Evolutionary conservation across 345 rosid species (phyloP).

Genomic region (Eucalyptus curtisii): DNA sequence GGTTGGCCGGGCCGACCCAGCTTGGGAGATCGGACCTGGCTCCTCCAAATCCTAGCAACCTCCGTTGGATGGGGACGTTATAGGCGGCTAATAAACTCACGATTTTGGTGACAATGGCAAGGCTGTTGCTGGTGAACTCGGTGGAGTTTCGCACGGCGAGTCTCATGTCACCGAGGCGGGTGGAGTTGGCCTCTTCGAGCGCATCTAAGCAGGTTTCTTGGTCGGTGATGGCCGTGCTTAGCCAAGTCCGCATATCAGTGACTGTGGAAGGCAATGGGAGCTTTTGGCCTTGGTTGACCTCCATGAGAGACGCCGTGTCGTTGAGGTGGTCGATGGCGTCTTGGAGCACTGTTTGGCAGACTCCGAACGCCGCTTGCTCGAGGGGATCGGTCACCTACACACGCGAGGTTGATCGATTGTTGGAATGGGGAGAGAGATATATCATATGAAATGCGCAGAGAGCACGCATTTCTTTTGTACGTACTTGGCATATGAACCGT

Average conservation of each 20-base stretch:
- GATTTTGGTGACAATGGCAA: slow-evolving; percentile 44
- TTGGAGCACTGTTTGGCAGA: slow-evolving; percentile 4
- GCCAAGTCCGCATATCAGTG: slow-evolving; percentile 6
- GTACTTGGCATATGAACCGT: not conserved
- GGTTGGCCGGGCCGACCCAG: slow-evolving; percentile 33
- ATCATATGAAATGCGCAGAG: too few species aligned
- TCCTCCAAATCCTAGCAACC: slow-evolving; percentile 9
- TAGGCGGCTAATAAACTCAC: slow-evolving; percentile 21
- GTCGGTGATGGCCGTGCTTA: slow-evolving; percentile 2
- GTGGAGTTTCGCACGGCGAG: slow-evolving; percentile 12
- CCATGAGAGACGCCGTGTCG: not conserved
- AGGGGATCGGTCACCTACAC: not conserved
- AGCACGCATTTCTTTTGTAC: too few species aligned
- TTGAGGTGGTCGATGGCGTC: slow-evolving; percentile 9
- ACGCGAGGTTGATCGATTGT: not conserved
- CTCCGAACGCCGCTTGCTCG: slow-evolving; percentile 2
- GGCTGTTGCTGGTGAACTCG: slow-evolving; percentile 9
- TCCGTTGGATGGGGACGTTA: slow-evolving; percentile 42
- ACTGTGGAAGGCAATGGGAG: not conserved
- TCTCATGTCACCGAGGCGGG: not conserved
- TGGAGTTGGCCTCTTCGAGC: not conserved
- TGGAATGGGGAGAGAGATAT: not conserved
- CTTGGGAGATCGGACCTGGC: slow-evolving; percentile 23
- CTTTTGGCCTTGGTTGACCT: not conserved
- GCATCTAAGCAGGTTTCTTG: slow-evolving; percentile 12